Evolutionary conservation across 257 asterid genomes (phyloP), one percentile per base, ranked within the genome.

Genomic region (Gentiana macrophylla): DNA sequence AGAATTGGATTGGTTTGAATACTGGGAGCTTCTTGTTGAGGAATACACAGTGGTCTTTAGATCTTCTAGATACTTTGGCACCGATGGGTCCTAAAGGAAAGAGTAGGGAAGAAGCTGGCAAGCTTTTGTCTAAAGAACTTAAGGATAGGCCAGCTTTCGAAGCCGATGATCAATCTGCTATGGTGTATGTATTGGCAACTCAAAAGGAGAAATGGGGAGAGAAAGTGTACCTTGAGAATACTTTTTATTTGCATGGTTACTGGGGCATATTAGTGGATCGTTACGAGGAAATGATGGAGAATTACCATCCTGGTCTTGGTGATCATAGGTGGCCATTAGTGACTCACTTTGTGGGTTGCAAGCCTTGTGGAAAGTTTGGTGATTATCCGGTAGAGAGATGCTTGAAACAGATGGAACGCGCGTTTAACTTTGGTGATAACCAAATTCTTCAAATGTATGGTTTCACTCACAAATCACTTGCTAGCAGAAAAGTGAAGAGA

Each of bases 331-430:
- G 98, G 98, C 98, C 98, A 3, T 79, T 91, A 12, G 95, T 91
- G 37, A 91, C 98, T 63, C 98, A 91, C 71, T 91, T 91, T 72
- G 98, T 91, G 74, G 98, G 98, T 34, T 91, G 98, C 66, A 91
- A 91, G 75, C 98, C 98, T 49, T 91, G 98, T 71, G 94, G 82
- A 32, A 90, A 86, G 56, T 82, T 86, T 15, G 92, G 95, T 60
- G 98, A 90, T 84, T 82, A 82, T 65, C 77, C 96, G 0, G 92
- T 86, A 5, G 98, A 86, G 84, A 82, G 85, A 69, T 90, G 98
- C 61, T 80, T 90, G 79, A 90, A 80, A 64, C 96, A 90, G 76
- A 86, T 89, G 97, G 97, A 89, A 45, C 77, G 97, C 0, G 97
- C 97, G 1, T 81, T 81, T 57, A 76, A 85, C 76, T 85, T 89